Evolutionary conservation across 768 basidiomycete species (phyloP).

Genomic region (Suillus cothurnatus): DNA sequence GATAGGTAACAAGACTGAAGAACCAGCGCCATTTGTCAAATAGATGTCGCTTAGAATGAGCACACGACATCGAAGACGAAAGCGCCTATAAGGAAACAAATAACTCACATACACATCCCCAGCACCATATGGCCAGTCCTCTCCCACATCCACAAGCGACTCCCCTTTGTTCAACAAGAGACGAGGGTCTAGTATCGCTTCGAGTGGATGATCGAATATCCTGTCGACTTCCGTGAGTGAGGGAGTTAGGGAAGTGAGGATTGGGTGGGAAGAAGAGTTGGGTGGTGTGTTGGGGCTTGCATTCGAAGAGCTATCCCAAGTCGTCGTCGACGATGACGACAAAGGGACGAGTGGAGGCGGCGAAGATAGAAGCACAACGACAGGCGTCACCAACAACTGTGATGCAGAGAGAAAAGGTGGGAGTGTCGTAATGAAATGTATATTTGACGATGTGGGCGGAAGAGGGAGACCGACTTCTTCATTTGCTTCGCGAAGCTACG

Average conservation of each 20-base stretch:
- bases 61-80: background rate
- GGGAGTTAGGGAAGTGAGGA: constrained; percentile 57
- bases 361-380: constrained; percentile 66
- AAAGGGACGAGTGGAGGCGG: background rate
- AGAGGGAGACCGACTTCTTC: constrained; percentile 82
- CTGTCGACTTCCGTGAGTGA: constrained; percentile 69
- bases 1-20: too few relatives aligned
- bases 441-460: constrained; percentile 42
- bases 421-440: constrained; percentile 62
- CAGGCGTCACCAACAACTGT: constrained; percentile 74
- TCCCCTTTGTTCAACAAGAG: constrained; percentile 43
- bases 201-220: constrained; percentile 82
- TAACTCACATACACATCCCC: constrained; percentile 66
- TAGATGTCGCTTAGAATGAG: constrained; percentile 4
- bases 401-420: constrained; percentile 71
- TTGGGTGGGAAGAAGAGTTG: background rate
- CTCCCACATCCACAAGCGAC: constrained; percentile 55
- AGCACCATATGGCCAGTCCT: constrained; percentile 77
- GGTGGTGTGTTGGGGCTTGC: constrained; percentile 13
- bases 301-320: background rate
- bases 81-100: background rate
- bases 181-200: constrained; percentile 66
- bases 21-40: too few relatives aligned
- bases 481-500: constrained; percentile 76
- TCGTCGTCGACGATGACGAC: too few relatives aligned